Base-by-base conservation (phyloP, 1,139 yeast species). In the Protomyces gravidus region DNA sequence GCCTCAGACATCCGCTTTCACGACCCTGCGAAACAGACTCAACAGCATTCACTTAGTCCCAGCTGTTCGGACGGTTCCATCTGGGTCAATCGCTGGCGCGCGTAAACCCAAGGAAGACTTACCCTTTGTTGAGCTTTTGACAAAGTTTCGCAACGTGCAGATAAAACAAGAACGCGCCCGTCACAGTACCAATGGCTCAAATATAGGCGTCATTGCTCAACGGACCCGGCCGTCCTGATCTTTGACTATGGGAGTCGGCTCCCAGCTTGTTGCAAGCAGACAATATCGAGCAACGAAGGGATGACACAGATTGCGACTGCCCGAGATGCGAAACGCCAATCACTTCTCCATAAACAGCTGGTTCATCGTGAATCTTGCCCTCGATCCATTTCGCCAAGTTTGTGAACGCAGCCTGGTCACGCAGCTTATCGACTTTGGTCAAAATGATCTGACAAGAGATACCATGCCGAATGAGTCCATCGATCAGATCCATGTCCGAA, bases 1-100 rank as follows among this genome's bases (percentile, higher is more conserved):
- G 58, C 99, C 99, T 0, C 99, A 94, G 70, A 88, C 97, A 0
- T 81, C 89, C n/a, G 96, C 98, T 0, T 94, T 89, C 71, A 83
- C 81, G 23, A 83, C 87, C 0, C 77, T 94, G 64, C 85, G 85
- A 64, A 88, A 86, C 68, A 77, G 99, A 63, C 77, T 92, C 59
- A 80, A 80, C 60, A 78, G 87, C 47, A 80, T 80, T 46, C 73
- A 79, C 15, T 70, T 75, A 3, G 72, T 75, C 53, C 76, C 75
- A 5, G 68, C 68, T 52, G 65, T 75, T 45, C 36, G 17, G 53
- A 47, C 21, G 59, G 55, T 28, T 58, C 51, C 17, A 55, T 27
- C 23, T 49, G 49, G 45, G 48, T 50, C 52, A 28, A 48, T 26
- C 40, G 47, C 51, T 57, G 61, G 42, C 59, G 58, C 15, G 56